Base-by-base conservation (phyloP, 805 yeast genomes). In the Zygosaccharomyces gambellarensis region DNA sequence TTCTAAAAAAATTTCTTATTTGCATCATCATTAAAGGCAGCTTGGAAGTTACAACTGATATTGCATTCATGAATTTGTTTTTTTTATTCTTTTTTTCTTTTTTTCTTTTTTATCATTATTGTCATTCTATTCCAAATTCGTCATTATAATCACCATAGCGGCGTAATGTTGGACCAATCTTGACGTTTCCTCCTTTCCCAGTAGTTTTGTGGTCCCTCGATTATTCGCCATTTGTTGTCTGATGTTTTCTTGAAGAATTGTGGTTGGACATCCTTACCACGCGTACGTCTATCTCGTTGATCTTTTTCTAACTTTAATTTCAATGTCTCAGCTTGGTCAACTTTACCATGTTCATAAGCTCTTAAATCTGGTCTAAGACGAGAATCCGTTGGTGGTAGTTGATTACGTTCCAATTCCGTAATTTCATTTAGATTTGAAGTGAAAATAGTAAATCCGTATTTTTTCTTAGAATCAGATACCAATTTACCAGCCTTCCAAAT, bases 351-450 rank as follows among this genome's bases (percentile, higher is more conserved):
- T 62, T 88, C 95, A 58, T 88, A 89, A 1, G 72, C 67, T 39
- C 78, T 71, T 61, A 89, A 80, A 65, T 94, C 99, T 0, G 97
- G 98, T 62, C 99, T 78, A 40, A 82, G 68, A 61, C 99, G 79
- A 6, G 97, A 86, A 65, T 94, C 99, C 0, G 94, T 87, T 2
- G 90, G 90, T 5, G 97, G 85, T 36, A 90, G 58, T 2, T 67
- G 47, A 2, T 72, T 85, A 27, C 75, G 53, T 62, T 92, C 97
- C 11, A 92, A 68, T 3, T 64, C 71, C 0, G 96, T 87, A 36
- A 90, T 78, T 51, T 89, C 87, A 63, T 90, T 90, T 63, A 94
- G 72, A 36, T 84, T 77, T 7, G 95, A 88, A 0, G 96, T 82
- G 71, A 85, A 94, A 46, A 75, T 73, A 0, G 97, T 84, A 63